phyloP scores from a whole-genome alignment of 2,329 filamentous ascomycete species.

The Fusarium protoensiforme region DNA sequence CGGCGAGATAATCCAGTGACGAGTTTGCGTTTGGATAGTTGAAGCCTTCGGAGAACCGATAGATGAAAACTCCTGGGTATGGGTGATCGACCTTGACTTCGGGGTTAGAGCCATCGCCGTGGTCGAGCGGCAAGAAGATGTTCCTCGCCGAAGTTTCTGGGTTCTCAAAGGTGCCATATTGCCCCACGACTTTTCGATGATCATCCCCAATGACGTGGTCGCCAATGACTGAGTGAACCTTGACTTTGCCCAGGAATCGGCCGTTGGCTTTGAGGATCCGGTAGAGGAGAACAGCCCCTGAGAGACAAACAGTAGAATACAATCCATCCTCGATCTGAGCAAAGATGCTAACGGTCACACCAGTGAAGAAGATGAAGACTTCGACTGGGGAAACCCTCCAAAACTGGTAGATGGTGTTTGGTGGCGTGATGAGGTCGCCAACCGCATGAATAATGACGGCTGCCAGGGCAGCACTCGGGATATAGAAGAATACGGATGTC shows the following conservation, averaged over 20 bases:
- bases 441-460: conserved; percentile 97
- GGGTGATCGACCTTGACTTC: conserved; percentile 81
- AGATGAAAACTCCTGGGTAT: conserved; percentile 94
- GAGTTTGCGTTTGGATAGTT: conserved; percentile 95
- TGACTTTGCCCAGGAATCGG: conserved; percentile 76
- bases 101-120: conserved; percentile 92
- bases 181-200: conserved; percentile 56
- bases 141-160: conserved; percentile 70
- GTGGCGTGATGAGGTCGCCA: conserved; percentile 89
- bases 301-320: conserved; percentile 84
- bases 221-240: conserved; percentile 82
- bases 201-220: conserved; percentile 78
- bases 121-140: conserved; percentile 87
- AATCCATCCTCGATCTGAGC: conserved; percentile 90
- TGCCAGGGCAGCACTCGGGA: conserved; percentile 81
- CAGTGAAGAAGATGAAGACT: conserved; percentile 91
- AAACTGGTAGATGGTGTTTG: conserved; percentile 93
- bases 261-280: conserved; percentile 86
- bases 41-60: conserved; percentile 93
- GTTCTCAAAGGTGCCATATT: conserved; percentile 67
- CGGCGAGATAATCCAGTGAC: conserved; percentile 82
- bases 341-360: conserved; percentile 92
- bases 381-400: conserved; percentile 94
- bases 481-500: conserved; percentile 92
- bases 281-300: conserved; percentile 82